Conservation (phyloP, 208 protist genomes). For the Herpetomonas samuelpessoai region DNA sequence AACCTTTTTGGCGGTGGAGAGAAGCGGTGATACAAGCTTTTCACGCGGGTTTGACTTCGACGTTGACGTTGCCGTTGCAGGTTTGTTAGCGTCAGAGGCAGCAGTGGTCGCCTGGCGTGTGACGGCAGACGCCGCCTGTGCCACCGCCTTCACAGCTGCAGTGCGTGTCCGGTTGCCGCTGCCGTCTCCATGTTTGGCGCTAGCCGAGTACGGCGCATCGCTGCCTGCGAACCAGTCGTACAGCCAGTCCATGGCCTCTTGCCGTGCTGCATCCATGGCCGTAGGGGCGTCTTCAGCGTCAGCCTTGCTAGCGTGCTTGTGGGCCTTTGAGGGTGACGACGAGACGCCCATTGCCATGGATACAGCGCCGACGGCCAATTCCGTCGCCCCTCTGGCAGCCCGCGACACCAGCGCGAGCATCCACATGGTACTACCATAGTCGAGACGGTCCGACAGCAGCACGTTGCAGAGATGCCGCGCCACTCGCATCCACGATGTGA, state of each 20-base stretch:
- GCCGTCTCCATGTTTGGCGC: not conserved
- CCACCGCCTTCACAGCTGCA: too few relatives aligned
- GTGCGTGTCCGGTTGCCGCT: too few relatives aligned
- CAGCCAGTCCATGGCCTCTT: not conserved
- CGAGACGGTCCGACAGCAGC: slow-evolving; percentile 18
- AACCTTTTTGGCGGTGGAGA: not conserved
- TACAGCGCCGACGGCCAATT: not conserved
- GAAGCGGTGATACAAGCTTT: too few relatives aligned
- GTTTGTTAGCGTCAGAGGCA: not conserved
- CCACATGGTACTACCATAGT: slow-evolving; percentile 4
- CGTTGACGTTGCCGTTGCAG: too few relatives aligned
- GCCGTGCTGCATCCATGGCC: not conserved
- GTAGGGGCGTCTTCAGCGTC: not conserved
- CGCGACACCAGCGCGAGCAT: slow-evolving; percentile 1
- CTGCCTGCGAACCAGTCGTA: not conserved
- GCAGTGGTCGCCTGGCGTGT: not conserved
- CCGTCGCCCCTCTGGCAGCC: too few relatives aligned
- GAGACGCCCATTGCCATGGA: too few relatives aligned
- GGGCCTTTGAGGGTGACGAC: too few relatives aligned
- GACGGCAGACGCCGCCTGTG: not conserved
- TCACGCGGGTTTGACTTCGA: too few relatives aligned
- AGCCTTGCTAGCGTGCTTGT: not conserved
- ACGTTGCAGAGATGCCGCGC: slow-evolving; percentile 9
- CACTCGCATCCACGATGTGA: slow-evolving; percentile 4
- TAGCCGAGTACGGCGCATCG: not conserved